Evolutionary conservation across 2,329 filamentous ascomycete genomes (phyloP).

Genomic region (Phialocephala subalpina): DNA sequence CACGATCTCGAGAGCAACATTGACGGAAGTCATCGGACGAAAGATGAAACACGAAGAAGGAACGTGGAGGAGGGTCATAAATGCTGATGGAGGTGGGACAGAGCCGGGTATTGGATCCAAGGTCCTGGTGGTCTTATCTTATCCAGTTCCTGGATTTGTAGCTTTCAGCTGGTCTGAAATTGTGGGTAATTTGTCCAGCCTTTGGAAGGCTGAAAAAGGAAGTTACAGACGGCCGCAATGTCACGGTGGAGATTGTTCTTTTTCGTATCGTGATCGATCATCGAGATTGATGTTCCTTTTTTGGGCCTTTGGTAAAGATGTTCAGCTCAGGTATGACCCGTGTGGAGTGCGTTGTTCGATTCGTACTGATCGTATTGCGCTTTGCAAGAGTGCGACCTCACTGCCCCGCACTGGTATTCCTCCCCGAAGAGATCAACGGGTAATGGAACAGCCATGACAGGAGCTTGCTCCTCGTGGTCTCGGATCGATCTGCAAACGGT

Average conservation of each 20-base stretch:
- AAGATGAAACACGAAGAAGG: neutral
- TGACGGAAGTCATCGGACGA: neutral
- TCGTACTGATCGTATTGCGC: neutral
- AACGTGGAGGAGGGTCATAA: neutral
- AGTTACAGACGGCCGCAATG: neutral
- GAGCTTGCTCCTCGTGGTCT: neutral
- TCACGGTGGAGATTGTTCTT: neutral
- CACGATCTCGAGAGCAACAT: neutral
- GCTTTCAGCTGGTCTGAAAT: neutral
- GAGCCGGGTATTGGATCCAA: neutral
- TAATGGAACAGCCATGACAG: neutral
- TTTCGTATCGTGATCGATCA: neutral
- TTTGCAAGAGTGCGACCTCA: neutral
- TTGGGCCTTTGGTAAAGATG: neutral
- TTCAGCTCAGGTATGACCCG: neutral
- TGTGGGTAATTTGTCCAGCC: neutral
- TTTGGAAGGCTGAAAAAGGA: neutral
- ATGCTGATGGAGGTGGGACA: conserved; percentile 2
- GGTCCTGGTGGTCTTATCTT: neutral
- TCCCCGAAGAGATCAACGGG: neutral
- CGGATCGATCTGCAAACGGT: neutral
- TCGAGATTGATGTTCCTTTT: neutral
- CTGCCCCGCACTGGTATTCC: neutral
- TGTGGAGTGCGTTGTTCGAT: neutral
- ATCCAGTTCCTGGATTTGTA: neutral